Evolutionary conservation across 768 basidiomycete genomes (phyloP), one percentile per base, ranked within the genome.

Genomic region (Leccinum boreale): DNA sequence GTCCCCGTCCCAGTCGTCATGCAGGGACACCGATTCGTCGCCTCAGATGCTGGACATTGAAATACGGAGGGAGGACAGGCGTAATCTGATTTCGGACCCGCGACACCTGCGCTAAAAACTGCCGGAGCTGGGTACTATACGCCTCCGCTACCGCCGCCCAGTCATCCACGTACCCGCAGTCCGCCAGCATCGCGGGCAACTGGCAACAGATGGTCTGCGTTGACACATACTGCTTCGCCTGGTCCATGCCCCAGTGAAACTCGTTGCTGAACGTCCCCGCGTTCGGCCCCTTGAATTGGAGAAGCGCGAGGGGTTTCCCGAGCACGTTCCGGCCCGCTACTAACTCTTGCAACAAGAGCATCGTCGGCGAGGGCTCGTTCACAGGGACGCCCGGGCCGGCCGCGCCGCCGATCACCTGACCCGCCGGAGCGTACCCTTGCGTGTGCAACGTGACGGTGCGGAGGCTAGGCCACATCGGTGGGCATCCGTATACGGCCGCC

Each of bases 61-160:
- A 71, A 21, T 71, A 71, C 1, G 71, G 70, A 3, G 70, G 70
- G 10, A 71, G 58, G 31, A 73, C 70, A 3, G 69, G 71, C 5
- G 62, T 61, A 12, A 71, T 69, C 55, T 71, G 70, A 55, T 71
- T 69, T 6, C 70, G 59, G 26, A 71, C 66, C 6, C 65, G 51
- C 42, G 71, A 73, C 33, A 73, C 63, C 60, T 71, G 70, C 2
- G 67, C 62, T 50, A 71, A 55, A 52, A 71, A 73, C 48, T 73
- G 70, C 12, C 70, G 61, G 9, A 71, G 52, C 5, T 71, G 70
- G 45, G 45, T 64, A 52, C 70, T 65, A 48, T 71, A 71, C 36
- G 63, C 71, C 55, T 71, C 70, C 52, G 67, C 70, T 5, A 65
- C 21, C 24, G 63, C 61, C 33, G 70, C 71, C 70, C 70, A 71